A percentile compares a stretch with the other conserved stretches of the same genome.
phyloP scores from a whole-genome alignment of 1,284 basidiomycete species.

The Ganoderma resinaceum region DNA sequence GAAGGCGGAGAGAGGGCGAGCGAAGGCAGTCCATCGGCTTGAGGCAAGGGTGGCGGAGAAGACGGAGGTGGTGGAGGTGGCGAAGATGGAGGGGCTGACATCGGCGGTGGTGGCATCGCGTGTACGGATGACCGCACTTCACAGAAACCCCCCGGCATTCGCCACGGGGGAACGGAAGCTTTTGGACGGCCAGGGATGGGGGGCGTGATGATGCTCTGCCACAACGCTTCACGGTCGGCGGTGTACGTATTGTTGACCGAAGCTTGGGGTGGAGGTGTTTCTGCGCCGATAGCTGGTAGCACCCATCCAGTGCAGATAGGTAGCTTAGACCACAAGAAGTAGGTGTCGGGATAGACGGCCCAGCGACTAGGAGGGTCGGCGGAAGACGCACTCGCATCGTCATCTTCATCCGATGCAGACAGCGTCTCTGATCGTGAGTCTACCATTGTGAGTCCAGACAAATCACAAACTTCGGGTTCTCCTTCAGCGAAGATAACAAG shows the following conservation, averaged over 20 bases:
- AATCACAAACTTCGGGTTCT: conserved; percentile 44
- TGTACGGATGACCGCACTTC: conserved; percentile 16
- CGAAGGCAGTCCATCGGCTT: not conserved
- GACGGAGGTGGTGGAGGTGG: conserved; percentile 31
- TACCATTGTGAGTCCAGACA: conserved; percentile 13
- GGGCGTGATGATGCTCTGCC: conserved; percentile 44
- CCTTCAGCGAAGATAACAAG: conserved; percentile 49
- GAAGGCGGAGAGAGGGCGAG: not conserved
- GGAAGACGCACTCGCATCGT: conserved; percentile 2
- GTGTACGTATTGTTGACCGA: conserved; percentile 45
- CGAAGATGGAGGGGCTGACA: not conserved
- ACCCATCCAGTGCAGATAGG: conserved; percentile 56
- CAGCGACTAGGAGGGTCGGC: conserved; percentile 48
- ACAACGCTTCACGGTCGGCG: conserved; percentile 46
- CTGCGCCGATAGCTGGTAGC: conserved; percentile 39
- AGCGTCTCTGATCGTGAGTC: conserved; percentile 27
- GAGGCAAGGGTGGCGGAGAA: conserved; percentile 27
- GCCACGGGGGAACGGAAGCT: conserved; percentile 33
- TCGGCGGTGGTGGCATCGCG: not conserved
- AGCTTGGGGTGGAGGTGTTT: conserved; percentile 17
- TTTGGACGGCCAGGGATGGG: conserved; percentile 31
- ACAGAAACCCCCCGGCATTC: conserved; percentile 37
- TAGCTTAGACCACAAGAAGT: conserved; percentile 64
- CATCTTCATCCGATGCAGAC: conserved; percentile 7
- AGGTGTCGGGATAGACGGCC: conserved; percentile 66